phyloP scores from a whole-genome alignment of 495 filamentous ascomycete species.

The Aspergillus hancockii region DNA sequence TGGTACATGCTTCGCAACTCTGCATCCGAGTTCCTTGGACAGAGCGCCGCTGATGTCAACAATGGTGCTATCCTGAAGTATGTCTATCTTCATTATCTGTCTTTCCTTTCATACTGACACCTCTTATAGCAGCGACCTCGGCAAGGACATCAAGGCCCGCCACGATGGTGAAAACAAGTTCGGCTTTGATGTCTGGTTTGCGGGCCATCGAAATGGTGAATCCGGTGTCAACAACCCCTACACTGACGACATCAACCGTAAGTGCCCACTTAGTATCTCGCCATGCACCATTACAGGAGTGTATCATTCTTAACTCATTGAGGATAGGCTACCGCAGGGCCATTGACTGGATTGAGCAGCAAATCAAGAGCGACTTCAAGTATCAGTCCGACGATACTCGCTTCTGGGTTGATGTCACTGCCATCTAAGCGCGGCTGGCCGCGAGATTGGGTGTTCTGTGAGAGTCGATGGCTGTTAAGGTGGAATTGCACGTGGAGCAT shows the following conservation, averaged over 20 bases:
- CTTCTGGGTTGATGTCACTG: no score
- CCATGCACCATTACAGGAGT: not conserved
- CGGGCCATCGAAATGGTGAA: slow-evolving; percentile 30
- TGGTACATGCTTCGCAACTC: slow-evolving; percentile 37
- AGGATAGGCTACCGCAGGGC: slow-evolving; percentile 25
- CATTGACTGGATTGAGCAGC: slow-evolving; percentile 29
- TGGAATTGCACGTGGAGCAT: no score
- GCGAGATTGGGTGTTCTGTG: no score
- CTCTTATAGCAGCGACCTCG: slow-evolving; percentile 19
- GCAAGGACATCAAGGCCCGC: slow-evolving; percentile 27
- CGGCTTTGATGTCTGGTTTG: slow-evolving; percentile 29
- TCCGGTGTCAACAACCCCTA: slow-evolving; percentile 23
- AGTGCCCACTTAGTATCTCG: not conserved
- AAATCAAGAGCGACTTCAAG: slow-evolving; percentile 12
- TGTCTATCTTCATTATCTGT: not conserved
- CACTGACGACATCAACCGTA: slow-evolving; percentile 26
- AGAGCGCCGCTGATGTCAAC: slow-evolving; percentile 16
- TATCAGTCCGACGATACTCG: no score
- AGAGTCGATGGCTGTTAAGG: no score
- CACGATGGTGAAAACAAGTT: slow-evolving; percentile 27
- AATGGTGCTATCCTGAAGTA: slow-evolving; percentile 31
- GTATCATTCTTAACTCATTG: no score
- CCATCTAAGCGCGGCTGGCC: no score
- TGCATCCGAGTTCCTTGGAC: slow-evolving; percentile 25
- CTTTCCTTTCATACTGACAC: not conserved